phyloP scores from a whole-genome alignment of 1,284 basidiomycete genomes.

The Paramarasmius palmivorus region DNA sequence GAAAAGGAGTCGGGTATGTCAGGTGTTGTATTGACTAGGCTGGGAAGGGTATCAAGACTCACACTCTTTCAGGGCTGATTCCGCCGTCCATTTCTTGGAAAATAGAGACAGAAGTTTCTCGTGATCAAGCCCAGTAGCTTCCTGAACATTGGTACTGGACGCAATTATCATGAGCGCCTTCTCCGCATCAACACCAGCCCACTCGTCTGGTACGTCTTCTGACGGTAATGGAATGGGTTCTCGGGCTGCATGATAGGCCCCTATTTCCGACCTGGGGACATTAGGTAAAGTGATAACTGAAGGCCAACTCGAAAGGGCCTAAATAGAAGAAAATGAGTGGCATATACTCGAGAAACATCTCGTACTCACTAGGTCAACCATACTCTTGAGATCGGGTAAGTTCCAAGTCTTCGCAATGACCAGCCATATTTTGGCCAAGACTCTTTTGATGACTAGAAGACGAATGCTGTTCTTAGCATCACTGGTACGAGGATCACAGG shows the following conservation, averaged over 20 bases:
- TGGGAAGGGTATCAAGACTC: constrained; percentile 31
- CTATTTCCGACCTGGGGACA: constrained; percentile 26
- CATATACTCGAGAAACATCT: not conserved
- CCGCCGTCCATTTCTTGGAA: constrained; percentile 67
- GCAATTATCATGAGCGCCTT: constrained; percentile 55
- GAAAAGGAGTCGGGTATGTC: not conserved
- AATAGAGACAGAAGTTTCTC: constrained; percentile 56
- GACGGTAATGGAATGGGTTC: constrained; percentile 35
- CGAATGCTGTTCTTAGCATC: constrained; percentile 46
- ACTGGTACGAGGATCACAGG: constrained; percentile 44
- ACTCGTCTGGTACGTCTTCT: constrained; percentile 20
- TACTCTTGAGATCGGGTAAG: constrained; percentile 48
- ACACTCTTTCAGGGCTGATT: constrained; percentile 78
- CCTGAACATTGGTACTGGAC: constrained; percentile 53
- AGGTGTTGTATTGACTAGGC: not conserved
- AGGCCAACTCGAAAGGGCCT: constrained; percentile 38
- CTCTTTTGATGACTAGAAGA: constrained; percentile 60
- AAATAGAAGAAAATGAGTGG: constrained; percentile 6
- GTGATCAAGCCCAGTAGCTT: constrained; percentile 63
- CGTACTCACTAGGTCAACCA: constrained; percentile 57
- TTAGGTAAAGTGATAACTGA: constrained; percentile 32
- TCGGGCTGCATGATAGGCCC: constrained; percentile 35
- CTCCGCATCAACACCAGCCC: constrained; percentile 52
- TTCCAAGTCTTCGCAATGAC: constrained; percentile 76
- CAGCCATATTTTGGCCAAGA: constrained; percentile 67